Base-by-base conservation (phyloP, 345 rosid genomes). In the Iberis pinnata region DNA sequence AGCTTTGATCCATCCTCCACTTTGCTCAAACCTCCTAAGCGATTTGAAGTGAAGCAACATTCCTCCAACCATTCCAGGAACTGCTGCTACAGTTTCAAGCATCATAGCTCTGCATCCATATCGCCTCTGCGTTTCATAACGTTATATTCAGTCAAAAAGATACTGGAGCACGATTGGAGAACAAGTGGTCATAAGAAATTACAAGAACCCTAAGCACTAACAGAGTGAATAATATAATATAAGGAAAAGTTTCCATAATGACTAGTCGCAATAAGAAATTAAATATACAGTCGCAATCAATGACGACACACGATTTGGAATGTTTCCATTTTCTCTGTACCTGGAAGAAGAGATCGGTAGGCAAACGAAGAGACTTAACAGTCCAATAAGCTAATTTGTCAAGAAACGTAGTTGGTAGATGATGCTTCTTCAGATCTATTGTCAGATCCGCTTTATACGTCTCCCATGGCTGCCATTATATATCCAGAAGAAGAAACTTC, bases 21-120 rank as follows among this genome's bases (percentile, higher is more conserved):
- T 83, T 24, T 80, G 86, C 71, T 86, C 86, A 35, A 86, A 83
- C 7, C 77, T 55, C 41, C 92, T 64, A 2, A 86, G 73, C 0
- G 95, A 86, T 49, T 83, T 80, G 77, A 75, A 81, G 68, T 83
- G 95, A 8, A 86, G 76, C 6, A 86, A 72, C 84, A 86, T 43
- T 4, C 86, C 95, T 46, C 81, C 37, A 2, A 32, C 37, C 37
- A 32, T 32, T 10, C 37, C 37, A 3, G 37, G 37, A 12, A 32
- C 37, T 0, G 95, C 92, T 4, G 92, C 95, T 47, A 86, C 88
- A 0, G 88, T 86, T 58, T 86, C 95, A 0, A 86, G 82, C 92
- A 86, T 83, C 95, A 86, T 86, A 6, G 95, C 95, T 35, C 88
- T 52, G 63, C 88, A 86, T 4, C 90, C 88, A 24, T 83, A 83